Evolutionary conservation across 2,329 filamentous ascomycete genomes (phyloP).

Genomic region (Xylariaceae sp.): DNA sequence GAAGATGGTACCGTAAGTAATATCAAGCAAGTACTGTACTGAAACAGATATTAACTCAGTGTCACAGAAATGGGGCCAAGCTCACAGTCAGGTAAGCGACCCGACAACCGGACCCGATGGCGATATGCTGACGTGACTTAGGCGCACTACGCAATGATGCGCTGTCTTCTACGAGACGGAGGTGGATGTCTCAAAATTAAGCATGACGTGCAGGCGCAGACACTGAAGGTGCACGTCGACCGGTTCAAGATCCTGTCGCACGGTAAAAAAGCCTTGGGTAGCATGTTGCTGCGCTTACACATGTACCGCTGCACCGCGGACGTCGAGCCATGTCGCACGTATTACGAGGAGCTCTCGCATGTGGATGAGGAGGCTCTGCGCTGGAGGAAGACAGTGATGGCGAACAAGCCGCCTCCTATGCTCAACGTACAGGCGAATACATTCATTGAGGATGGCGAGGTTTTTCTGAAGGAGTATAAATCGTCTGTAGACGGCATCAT

Average conservation of each 20-base stretch:
- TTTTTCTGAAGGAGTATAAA: conserved; percentile 64
- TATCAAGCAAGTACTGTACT: no score
- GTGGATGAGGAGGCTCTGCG: conserved; percentile 60
- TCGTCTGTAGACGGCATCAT: conserved; percentile 61
- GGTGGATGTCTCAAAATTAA: conserved; percentile 58
- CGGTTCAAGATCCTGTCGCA: conserved; percentile 61
- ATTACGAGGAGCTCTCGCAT: conserved; percentile 64
- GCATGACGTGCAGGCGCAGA: conserved; percentile 52
- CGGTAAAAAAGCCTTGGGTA: conserved; percentile 64
- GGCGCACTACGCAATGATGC: conserved; percentile 68
- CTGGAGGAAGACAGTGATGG: conserved; percentile 62
- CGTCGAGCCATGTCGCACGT: conserved; percentile 54
- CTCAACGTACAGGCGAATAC: conserved; percentile 72
- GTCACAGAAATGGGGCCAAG: conserved; percentile 52
- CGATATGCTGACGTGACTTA: conserved; percentile 47
- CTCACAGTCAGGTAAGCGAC: conserved; percentile 45
- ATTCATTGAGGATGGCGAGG: conserved; percentile 45
- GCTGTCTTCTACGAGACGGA: conserved; percentile 61
- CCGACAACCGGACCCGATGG: neutral
- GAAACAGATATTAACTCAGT: conserved; percentile 23
- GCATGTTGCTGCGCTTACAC: conserved; percentile 65
- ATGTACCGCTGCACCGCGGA: conserved; percentile 70
- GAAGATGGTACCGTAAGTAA: conserved; percentile 26
- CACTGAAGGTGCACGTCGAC: conserved; percentile 62
- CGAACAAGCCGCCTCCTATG: conserved; percentile 62